A percentile compares a stretch with the other conserved stretches of the same genome.
These are phyloP conservation scores for Entrophospora sp. DNA, from an alignment of 192 early-diverging fungal genomes.

Conservation along the genomic window DNA sequence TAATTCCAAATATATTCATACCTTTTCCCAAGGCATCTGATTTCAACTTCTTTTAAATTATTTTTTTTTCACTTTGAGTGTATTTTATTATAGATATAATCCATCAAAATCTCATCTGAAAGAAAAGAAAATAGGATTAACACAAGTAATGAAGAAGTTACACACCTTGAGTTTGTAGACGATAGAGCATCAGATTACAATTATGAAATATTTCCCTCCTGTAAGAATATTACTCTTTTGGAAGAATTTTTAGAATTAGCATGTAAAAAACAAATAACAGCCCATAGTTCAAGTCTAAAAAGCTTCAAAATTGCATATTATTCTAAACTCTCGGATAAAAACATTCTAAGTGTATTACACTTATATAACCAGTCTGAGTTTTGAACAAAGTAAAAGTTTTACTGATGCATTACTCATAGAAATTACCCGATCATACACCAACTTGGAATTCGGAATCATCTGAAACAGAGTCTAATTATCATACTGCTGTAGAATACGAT, in stretches of 20 bases:
- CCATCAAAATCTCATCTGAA: not conserved
- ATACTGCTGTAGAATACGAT: too few relatives aligned
- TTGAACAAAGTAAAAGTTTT: slow-evolving; percentile 2
- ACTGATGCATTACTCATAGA: not conserved
- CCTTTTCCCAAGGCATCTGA: too few relatives aligned
- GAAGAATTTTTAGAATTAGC: not conserved
- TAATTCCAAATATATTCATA: too few relatives aligned
- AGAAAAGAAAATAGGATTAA: not conserved
- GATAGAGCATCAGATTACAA: not conserved
- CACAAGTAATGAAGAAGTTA: not conserved
- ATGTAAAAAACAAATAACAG: not conserved
- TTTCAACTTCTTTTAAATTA: not conserved
- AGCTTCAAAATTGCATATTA: not conserved
- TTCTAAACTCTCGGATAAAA: slow-evolving; percentile 15
- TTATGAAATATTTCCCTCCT: not conserved
- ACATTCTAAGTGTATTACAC: not conserved
- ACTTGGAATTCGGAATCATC: too few relatives aligned
- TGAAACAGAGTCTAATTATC: too few relatives aligned
- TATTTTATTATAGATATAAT: not conserved
- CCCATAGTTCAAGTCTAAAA: not conserved
- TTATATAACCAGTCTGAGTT: not conserved
- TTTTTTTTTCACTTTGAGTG: not conserved
- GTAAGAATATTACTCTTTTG: not conserved
- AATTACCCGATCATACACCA: not conserved
- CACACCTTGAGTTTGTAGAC: not conserved